Evolutionary conservation across 2,329 filamentous ascomycete genomes (phyloP), one percentile per base, ranked within the genome.

Genomic region (Trichoderma breve): DNA sequence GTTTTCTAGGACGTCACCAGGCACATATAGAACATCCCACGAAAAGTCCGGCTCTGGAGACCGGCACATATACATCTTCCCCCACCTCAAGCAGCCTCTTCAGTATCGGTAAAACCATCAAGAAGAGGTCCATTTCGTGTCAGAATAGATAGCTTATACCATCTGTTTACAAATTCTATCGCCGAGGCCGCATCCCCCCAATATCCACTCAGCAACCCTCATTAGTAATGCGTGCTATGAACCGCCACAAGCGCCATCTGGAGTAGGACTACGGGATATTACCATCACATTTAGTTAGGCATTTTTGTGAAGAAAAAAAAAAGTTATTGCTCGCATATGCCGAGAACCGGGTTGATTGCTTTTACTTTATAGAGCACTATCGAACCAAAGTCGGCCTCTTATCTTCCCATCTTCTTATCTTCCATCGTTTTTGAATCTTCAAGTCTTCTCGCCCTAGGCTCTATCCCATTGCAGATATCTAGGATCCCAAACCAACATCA

Each of bases 401-500:
- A 53, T 53, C 47, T 53, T 24, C n/a, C 57, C 55, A 51, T 43
- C 11, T 9, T 43, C 26, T 24, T 60, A 18, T 26, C 12, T 9
- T 36, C 55, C 28, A 9, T 43, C 36, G 6, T 43, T 14, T 34
- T 18, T 3, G 9, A 43, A 7, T 30, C 47, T 30, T 51, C 18
- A 15, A 28, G 32, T 9, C 26, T 15, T 39, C 24, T n/a, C 32
- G 21, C 28, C 28, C 39, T 11, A 43, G 18, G 36, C 18, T 68
- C 53, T 36, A 47, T 18, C 14, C 36, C 47, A 30, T 15, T 28
- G 43, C 60, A 47, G 34, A 68, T 36, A 43, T 51, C 30, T 53
- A 55, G 70, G 24, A 67, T n/a, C 67, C 28, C 61, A 18, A 36
- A 32, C n/a, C 30, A 61, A 12, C 58, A 43, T 47, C 78, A 80